Percentiles rank a stretch among this genome's conserved stretches.
phyloP scores from a whole-genome alignment of 805 yeast species.

The Kazachstania viticola region DNA sequence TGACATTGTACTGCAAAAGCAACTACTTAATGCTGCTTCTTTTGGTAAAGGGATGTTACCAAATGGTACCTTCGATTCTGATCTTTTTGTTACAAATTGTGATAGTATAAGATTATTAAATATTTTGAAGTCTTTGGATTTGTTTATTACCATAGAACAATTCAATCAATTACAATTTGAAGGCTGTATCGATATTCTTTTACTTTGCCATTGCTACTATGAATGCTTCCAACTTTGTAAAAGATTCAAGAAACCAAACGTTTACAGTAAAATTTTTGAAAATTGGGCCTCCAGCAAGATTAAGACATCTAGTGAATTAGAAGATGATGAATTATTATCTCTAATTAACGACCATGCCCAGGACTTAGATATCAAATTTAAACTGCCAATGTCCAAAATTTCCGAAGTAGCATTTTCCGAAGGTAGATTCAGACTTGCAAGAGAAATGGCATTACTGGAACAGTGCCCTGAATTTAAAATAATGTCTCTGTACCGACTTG shows the following conservation, averaged over 20 bases:
- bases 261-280: slow-evolving; percentile 40
- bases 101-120: slow-evolving; percentile 57
- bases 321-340: slow-evolving; percentile 49
- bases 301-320: slow-evolving; percentile 36
- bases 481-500: slow-evolving; percentile 54
- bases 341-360: slow-evolving; percentile 27
- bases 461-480: slow-evolving; percentile 46
- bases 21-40: slow-evolving; percentile 64
- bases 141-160: slow-evolving; percentile 54
- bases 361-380: slow-evolving; percentile 17
- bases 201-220: slow-evolving; percentile 47
- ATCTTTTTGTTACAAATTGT: slow-evolving; percentile 50
- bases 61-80: slow-evolving; percentile 43
- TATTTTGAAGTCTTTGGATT: slow-evolving; percentile 52
- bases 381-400: slow-evolving; percentile 28
- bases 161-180: slow-evolving; percentile 42
- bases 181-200: slow-evolving; percentile 43
- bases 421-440: slow-evolving; percentile 63
- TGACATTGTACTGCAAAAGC: slow-evolving; percentile 70
- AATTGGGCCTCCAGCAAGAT: slow-evolving; percentile 78
- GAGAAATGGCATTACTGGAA: slow-evolving; percentile 57
- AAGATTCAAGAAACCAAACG: slow-evolving; percentile 33
- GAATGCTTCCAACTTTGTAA: slow-evolving; percentile 53
- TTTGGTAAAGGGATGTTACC: slow-evolving; percentile 64
- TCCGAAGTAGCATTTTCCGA: slow-evolving; percentile 33